phyloP scores from a whole-genome alignment of 306 rosid species.

The Arachis stenosperma region DNA sequence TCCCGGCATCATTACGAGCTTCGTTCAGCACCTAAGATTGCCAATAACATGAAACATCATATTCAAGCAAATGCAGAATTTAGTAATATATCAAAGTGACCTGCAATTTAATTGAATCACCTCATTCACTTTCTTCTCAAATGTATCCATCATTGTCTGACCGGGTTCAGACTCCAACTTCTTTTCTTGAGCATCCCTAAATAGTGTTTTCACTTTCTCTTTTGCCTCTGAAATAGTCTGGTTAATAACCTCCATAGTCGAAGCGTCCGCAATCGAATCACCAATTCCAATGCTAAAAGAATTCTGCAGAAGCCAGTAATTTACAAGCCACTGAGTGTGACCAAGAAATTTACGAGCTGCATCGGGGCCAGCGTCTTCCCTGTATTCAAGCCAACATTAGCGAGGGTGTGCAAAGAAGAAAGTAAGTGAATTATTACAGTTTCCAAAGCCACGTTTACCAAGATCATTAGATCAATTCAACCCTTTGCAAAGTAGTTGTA shows the following conservation, averaged over 20 bases:
- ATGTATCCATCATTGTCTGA: slow-evolving; percentile 95
- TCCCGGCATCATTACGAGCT: slow-evolving; percentile 99
- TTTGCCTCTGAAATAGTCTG: slow-evolving; percentile 86
- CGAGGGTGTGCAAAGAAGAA: slow-evolving; percentile 1
- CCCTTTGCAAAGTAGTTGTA: not conserved
- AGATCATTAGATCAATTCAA: not conserved
- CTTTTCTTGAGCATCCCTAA: slow-evolving; percentile 81
- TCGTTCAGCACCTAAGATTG: slow-evolving; percentile 68
- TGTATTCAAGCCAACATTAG: slow-evolving; percentile 44
- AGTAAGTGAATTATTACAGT: slow-evolving; percentile 19
- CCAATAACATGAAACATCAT: slow-evolving; percentile 18
- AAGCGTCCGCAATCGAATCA: slow-evolving; percentile 96
- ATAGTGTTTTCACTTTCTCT: slow-evolving; percentile 84
- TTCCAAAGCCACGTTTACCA: not conserved
- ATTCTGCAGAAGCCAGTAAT: slow-evolving; percentile 96
- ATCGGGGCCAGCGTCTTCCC: slow-evolving; percentile 99
- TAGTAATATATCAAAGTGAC: slow-evolving; percentile 15
- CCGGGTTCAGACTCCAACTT: slow-evolving; percentile 97
- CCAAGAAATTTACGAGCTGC: slow-evolving; percentile 99
- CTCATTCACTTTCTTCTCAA: slow-evolving; percentile 96
- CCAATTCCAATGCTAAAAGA: slow-evolving; percentile 98
- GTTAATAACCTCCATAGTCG: slow-evolving; percentile 90
- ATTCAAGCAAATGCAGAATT: slow-evolving; percentile 26
- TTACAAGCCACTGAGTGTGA: slow-evolving; percentile 98
- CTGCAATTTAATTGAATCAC: slow-evolving; percentile 43